Conservation (phyloP, 257 asterid genomes). For the Solanum etuberosum region DNA sequence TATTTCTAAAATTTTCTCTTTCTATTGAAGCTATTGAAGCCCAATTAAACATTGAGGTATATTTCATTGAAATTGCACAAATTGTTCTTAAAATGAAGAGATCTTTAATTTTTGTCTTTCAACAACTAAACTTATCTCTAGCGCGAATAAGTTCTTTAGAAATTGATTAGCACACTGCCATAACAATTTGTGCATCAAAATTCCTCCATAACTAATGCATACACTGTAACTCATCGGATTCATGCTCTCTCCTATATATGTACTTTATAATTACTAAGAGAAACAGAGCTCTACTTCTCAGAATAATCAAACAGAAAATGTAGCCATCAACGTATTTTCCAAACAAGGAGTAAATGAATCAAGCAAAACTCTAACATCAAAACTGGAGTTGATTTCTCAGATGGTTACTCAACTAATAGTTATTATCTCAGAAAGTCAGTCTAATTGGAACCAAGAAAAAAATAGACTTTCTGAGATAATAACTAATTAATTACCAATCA, state of each 20-base stretch:
- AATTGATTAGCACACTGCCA: neutral
- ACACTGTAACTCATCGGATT: neutral
- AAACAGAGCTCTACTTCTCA: neutral
- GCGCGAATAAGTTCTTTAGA: neutral
- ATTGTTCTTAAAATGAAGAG: neutral
- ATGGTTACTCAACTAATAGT: neutral
- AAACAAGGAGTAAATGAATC: neutral
- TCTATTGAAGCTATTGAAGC: neutral
- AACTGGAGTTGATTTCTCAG: neutral
- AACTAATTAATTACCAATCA: neutral
- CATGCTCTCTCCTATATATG: neutral
- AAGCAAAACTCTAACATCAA: neutral
- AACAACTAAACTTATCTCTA: neutral
- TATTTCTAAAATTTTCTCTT: neutral
- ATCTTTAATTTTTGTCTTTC: neutral
- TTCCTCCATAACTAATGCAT: neutral
- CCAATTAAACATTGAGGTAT: neutral
- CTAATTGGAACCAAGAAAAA: too few species aligned
- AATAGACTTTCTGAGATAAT: neutral
- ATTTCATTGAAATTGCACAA: neutral
- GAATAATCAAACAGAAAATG: neutral
- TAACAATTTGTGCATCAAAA: neutral
- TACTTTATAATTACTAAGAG: neutral
- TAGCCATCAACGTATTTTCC: neutral
- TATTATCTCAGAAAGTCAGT: neutral